Conservation (phyloP, 176 grass and related monocot species). For the Rhipidocladum racemiflorum region DNA sequence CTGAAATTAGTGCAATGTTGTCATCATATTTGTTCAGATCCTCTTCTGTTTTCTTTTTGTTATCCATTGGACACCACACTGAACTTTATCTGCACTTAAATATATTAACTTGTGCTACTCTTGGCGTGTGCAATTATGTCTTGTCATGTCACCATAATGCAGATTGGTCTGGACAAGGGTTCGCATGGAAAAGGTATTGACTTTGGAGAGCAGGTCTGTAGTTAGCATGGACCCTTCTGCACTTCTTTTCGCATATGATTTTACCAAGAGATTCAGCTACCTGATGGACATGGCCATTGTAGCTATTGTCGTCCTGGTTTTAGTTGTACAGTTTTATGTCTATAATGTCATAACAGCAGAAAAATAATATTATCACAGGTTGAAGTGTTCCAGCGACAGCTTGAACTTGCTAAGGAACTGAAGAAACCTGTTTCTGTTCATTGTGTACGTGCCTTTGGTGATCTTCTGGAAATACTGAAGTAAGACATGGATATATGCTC, state of each 20-base stretch:
- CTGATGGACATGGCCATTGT: constrained; percentile 11
- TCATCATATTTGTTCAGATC: neutral
- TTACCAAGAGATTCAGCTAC: constrained; percentile 12
- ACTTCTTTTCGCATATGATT: neutral
- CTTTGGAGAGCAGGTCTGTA: constrained; percentile 69
- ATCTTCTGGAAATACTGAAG: constrained; percentile 82
- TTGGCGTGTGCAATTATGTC: neutral
- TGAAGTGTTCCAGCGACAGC: constrained; percentile 68
- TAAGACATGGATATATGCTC: constrained; percentile 25
- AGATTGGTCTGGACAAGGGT: constrained; percentile 93
- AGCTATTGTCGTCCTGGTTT: neutral
- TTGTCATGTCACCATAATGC: constrained; percentile 20
- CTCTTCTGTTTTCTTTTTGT: neutral
- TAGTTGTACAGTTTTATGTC: constrained; percentile 13
- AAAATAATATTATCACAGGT: constrained; percentile 41
- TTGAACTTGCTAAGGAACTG: constrained; percentile 87
- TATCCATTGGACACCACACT: neutral
- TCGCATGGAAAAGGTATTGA: constrained; percentile 71
- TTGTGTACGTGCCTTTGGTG: constrained; percentile 80
- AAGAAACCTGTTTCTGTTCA: constrained; percentile 78
- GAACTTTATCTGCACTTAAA: neutral
- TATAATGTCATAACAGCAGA: constrained; percentile 1
- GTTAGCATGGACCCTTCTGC: neutral
- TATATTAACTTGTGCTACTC: neutral
- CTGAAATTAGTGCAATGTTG: neutral